Evolutionary conservation across 345 rosid genomes (phyloP).

Genomic region (Aethionema arabicum): DNA sequence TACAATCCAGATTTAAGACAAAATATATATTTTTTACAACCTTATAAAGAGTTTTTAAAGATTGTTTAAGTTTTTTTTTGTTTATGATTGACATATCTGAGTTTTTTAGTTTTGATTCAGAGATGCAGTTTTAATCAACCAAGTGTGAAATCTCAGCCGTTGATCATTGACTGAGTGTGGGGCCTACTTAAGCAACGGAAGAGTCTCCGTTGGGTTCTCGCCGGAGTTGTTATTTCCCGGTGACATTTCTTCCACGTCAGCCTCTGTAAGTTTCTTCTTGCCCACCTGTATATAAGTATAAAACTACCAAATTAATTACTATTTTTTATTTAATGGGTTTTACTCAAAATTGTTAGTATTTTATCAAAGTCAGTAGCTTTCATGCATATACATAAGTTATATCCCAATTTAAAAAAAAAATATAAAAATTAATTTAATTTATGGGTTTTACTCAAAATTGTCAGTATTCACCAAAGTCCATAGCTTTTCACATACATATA

Average conservation of each 20-base stretch:
- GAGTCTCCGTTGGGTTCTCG: slow-evolving; percentile 12
- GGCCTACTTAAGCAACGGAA: slow-evolving; percentile 11
- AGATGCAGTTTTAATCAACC: not conserved
- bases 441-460: slow-evolving; percentile 3
- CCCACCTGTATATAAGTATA: slow-evolving; percentile 28
- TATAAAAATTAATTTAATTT: too few species aligned
- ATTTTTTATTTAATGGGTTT: not conserved
- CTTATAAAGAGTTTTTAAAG: too few species aligned
- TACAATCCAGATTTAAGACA: too few species aligned
- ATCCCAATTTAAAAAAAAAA: too few species aligned
- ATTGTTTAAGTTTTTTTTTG: too few species aligned
- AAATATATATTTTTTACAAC: too few species aligned
- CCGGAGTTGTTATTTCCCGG: slow-evolving; percentile 4
- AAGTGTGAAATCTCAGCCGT: slow-evolving; percentile 9
- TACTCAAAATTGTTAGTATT: not conserved
- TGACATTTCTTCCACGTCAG: not conserved
- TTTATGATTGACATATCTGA: not conserved
- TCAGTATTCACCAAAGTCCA: not conserved
- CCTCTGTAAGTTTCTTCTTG: slow-evolving; percentile 1
- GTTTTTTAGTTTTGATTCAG: not conserved
- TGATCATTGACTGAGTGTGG: too few species aligned
- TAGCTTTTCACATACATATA: slow-evolving; percentile 1
- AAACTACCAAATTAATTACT: too few species aligned
- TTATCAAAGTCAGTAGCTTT: too few species aligned
- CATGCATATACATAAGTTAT: too few species aligned